These are phyloP conservation scores for Hymenoscyphus scutula DNA, from an alignment of 2,329 filamentous ascomycete genomes.

Conservation along the genomic window DNA sequence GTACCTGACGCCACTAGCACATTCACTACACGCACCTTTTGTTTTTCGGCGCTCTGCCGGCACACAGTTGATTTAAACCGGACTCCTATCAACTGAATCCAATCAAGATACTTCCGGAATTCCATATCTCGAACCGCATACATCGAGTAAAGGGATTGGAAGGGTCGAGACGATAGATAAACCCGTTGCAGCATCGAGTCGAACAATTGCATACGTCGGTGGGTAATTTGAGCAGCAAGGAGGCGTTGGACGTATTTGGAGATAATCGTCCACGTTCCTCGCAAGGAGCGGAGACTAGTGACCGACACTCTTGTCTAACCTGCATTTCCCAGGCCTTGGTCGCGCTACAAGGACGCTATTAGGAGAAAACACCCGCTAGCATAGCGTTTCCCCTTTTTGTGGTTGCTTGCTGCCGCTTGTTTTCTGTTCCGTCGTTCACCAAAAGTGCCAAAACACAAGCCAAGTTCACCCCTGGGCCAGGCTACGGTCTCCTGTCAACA, in stretches of 20 bases:
- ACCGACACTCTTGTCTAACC: neutral
- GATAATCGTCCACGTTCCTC: neutral
- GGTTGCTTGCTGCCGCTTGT: neutral
- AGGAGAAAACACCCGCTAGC: neutral
- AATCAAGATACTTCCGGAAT: neutral
- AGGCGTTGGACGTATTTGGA: slow-evolving; percentile 1
- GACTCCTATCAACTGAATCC: neutral
- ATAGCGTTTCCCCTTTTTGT: neutral
- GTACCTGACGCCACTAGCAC: neutral
- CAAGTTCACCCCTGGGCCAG: neutral
- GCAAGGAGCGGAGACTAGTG: neutral
- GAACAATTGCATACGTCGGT: neutral
- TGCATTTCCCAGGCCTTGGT: neutral
- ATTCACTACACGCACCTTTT: neutral
- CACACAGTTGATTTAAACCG: neutral
- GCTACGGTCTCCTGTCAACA: neutral
- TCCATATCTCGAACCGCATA: neutral
- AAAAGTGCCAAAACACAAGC: neutral
- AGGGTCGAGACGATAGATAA: neutral
- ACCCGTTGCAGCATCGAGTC: neutral
- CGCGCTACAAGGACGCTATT: neutral
- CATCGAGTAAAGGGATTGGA: neutral
- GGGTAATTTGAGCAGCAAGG: slow-evolving; percentile 3
- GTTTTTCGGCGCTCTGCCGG: neutral
- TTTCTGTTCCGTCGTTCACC: neutral